Base-by-base conservation (phyloP, 2,329 filamentous ascomycete species). In the Cordyceps cateniannulata region DNA sequence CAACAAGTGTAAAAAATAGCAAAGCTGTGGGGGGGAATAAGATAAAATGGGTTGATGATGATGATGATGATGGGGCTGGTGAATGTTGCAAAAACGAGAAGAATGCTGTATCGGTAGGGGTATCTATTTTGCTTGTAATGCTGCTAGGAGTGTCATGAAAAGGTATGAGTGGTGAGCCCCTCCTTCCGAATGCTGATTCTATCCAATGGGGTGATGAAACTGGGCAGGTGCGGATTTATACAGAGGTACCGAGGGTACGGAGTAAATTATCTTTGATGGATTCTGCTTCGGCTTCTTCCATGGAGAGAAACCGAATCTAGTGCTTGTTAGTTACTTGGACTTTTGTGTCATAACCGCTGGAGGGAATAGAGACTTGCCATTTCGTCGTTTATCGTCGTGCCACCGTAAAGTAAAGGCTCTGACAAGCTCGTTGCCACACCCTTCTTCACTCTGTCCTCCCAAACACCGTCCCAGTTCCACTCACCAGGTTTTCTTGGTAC, bases 381-480 rank as follows among this genome's bases (percentile, higher is more conserved):
- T 65, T 96, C 91, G 71, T 92, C 89, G 10, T 82, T 74, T 18
- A 75, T 76, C 48, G 81, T 77, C 8, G 77, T 77, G 62, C 80
- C 81, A 6, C 91, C 91, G 75, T 87, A 98, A 25, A 98, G 75
- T 5, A 91, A 86, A 1, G 86, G 78, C 66, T 98, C 93, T 1
- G 90, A 90, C 54, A 91, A 76, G 69, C 91, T 96, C 10, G 83
- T 81, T 55, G 87, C 83, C 48, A 97, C 84, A 20, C 89, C 89
- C 72, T 88, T 90, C 73, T 85, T 87, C 1, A 96, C 93, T 59
- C 93, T 83, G 65, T 93, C 88, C 71, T 96, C 90, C 93, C 93
- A 99, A 0, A 98, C 93, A 0, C 93, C 93, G 69, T 96, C 91
- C 93, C 93, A 98, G 70, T 96, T 96, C 93, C 93, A 98, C 68